Conservation (phyloP, 495 filamentous ascomycete genomes). For the Aspergillus nanangensis region DNA sequence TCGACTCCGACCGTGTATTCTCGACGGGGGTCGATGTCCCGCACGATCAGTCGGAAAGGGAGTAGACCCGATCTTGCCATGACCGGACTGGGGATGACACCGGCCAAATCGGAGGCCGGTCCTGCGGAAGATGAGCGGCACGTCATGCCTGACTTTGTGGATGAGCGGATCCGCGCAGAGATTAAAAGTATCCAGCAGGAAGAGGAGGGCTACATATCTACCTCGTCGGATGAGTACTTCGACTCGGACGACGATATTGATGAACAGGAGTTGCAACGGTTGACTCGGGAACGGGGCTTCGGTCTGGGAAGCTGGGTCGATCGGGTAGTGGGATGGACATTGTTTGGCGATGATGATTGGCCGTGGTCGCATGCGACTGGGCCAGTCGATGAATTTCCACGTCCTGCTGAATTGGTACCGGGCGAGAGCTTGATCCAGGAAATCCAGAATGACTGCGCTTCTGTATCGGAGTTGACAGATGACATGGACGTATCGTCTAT, state of each 20-base stretch:
- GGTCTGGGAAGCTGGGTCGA: slow-evolving; percentile 76
- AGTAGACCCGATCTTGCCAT: slow-evolving; percentile 35
- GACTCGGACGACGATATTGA: slow-evolving; percentile 39
- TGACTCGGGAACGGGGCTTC: slow-evolving; percentile 53
- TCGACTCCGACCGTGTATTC: slow-evolving; percentile 34
- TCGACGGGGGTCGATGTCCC: slow-evolving; percentile 29
- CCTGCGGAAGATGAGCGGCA: slow-evolving; percentile 10
- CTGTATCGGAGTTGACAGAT: slow-evolving; percentile 7
- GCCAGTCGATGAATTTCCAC: background rate
- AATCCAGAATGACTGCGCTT: slow-evolving; percentile 21
- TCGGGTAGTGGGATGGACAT: slow-evolving; percentile 65
- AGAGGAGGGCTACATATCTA: slow-evolving; percentile 8
- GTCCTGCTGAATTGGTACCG: no score
- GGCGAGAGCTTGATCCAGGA: background rate
- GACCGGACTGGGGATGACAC: slow-evolving; percentile 22
- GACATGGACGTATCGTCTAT: slow-evolving; percentile 24
- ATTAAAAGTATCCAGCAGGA: slow-evolving; percentile 30
- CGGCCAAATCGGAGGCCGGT: slow-evolving; percentile 1
- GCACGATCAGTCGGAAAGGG: slow-evolving; percentile 25
- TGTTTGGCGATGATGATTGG: slow-evolving; percentile 69
- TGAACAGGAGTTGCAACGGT: slow-evolving; percentile 38
- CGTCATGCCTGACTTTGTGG: slow-evolving; percentile 38
- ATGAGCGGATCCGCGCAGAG: slow-evolving; percentile 41
- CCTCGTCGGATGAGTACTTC: slow-evolving; percentile 10
- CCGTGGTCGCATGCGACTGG: slow-evolving; percentile 14